Evolutionary conservation across 805 yeast species (phyloP), one percentile per base, ranked within the genome.

Genomic region (Zygosaccharomyces rouxii): DNA sequence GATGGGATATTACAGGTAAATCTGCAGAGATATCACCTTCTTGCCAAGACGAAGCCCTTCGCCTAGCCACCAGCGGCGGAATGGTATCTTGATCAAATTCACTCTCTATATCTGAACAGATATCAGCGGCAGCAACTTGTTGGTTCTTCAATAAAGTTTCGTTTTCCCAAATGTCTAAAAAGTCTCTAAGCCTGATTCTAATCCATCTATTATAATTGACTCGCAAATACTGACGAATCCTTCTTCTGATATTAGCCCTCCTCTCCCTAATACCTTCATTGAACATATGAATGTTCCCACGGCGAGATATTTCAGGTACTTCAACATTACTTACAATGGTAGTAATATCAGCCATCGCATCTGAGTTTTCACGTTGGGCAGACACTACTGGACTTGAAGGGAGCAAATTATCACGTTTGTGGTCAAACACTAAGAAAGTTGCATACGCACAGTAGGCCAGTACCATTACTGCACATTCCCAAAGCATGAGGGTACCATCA

Each of bases 391-490:
- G 26, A 3, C 25, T 39, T 14, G 47, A 30, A 26, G 38, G 31
- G 18, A 41, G 18, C 10, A 29, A 18, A 10, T 9, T 29, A 28
- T 41, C 44, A 18, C 44, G 37, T 26, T 39, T 44, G 31, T 51
- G 45, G 30, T 46, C 75, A 60, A 19, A 73, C 4, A 73, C 61
- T 69, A 64, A 82, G 51, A 65, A 68, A 0, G 70, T 48, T 3
- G 87, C 87, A 58, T 88, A 90, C 0, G 61, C 49, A 1, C 76
- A 51, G 61, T 90, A 89, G 5, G 81, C 60, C 0, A 63, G 49
- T 7, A 85, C 69, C 77, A 90, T 76, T 7, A 74, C 50, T 0
- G 77, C 44, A 49, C 95, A 83, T 55, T 82, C 85, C 64, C 72
- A 59, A 11, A 77, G 58, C 37, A 73, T 71, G 19, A 94, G 68